Evolutionary conservation across 1,139 yeast species (phyloP), one percentile per base, ranked within the genome.

Genomic region (Saccharomycopsis hybrid): DNA sequence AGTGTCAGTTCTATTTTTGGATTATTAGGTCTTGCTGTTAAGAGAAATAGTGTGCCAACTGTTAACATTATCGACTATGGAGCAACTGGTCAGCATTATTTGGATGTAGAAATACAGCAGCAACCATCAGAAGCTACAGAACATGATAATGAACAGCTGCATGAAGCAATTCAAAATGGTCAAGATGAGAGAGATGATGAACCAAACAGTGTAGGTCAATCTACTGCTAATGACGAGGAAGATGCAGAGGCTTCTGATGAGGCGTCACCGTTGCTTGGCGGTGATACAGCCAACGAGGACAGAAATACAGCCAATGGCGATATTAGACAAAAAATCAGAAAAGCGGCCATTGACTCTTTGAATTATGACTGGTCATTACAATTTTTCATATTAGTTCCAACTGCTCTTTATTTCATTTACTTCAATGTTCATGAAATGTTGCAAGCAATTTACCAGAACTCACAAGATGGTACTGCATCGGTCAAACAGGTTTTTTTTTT

Each of bases 341-440:
- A 55, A 2, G 58, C 62, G 2, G 65, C 71, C 30, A 60, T 63
- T 36, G 73, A 74, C 49, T 72, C 77, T 4, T 72, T 73, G 54
- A 73, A 82, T 44, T 87, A 84, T 62, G 95, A 85, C 59, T 88
- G 96, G 96, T 73, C 82, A 5, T 58, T 86, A 29, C 96, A 88
- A 64, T 86, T 78, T 58, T 58, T 85, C 33, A 56, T 82, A 3
- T 64, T 82, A 35, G 86, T 82, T 5, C 95, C 96, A 3, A 47
- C 85, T n/a, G 70, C 82, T 0, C 68, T 80, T 1, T 72, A 76
- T 43, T 56, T 82, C 31, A 60, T 80, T 24, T 78, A 74, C 57
- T 70, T 74, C 43, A 64, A 63, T 29, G 58, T 67, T 25, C 78
- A 82, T 1, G 72, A 70, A 54, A 68, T 85, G 1, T 62, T 86